phyloP scores from a whole-genome alignment of 345 rosid species.

The Salix udensis region DNA sequence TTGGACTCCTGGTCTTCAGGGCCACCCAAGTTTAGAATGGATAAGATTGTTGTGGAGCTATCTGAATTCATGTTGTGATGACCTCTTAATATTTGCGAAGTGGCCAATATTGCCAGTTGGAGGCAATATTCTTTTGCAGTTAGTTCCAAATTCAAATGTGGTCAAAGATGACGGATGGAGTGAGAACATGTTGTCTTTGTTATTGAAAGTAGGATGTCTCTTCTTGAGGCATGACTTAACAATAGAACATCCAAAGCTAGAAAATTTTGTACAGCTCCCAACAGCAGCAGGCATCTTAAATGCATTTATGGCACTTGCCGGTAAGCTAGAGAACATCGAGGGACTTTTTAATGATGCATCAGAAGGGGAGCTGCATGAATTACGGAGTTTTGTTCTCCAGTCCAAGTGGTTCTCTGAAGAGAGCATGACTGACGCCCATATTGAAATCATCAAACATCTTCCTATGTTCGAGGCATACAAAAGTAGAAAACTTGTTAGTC shows the following conservation, averaged over 20 bases:
- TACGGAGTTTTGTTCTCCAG: constrained; percentile 83
- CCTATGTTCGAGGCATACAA: constrained; percentile 80
- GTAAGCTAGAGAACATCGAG: constrained; percentile 50
- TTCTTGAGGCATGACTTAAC: constrained; percentile 65
- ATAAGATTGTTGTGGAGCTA: constrained; percentile 69
- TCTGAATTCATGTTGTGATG: constrained; percentile 69
- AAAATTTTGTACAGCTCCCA: constrained; percentile 79
- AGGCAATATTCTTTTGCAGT: constrained; percentile 57
- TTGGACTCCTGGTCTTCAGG: constrained; percentile 76
- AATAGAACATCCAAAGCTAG: constrained; percentile 78
- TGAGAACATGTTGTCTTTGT: constrained; percentile 83
- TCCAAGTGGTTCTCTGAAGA: constrained; percentile 87
- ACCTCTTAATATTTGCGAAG: constrained; percentile 74
- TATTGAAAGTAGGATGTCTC: constrained; percentile 76
- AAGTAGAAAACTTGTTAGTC: constrained; percentile 65
- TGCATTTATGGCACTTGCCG: constrained; percentile 71
- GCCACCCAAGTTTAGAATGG: constrained; percentile 85
- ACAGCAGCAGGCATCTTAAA: constrained; percentile 77
- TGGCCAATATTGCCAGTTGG: constrained; percentile 97
- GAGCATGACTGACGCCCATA: constrained; percentile 55
- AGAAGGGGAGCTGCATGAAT: constrained; percentile 82
- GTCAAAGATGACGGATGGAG: constrained; percentile 86
- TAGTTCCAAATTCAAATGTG: constrained; percentile 67
- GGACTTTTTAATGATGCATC: constrained; percentile 59
- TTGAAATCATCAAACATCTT: constrained; percentile 64